Conservation (phyloP, 2,329 filamentous ascomycete species). For the Tolypocladium album region DNA sequence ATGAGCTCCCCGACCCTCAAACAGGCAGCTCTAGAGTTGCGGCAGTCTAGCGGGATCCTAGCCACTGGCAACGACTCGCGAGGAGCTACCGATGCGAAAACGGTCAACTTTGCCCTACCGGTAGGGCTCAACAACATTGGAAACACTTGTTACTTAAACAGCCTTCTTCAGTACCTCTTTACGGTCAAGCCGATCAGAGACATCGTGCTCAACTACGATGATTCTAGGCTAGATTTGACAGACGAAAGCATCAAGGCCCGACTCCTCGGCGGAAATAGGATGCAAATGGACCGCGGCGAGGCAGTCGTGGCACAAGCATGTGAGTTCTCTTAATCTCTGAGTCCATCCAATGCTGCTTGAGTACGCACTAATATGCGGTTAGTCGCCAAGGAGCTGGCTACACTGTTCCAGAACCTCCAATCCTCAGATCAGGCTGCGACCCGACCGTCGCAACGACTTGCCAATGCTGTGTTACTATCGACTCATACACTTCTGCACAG, state of each 20-base stretch:
- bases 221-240: slow-evolving; percentile 56
- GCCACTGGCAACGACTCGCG: slow-evolving; percentile 4
- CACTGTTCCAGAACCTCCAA: slow-evolving; percentile 61
- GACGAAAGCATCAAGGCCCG: slow-evolving; percentile 54
- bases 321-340: slow-evolving; percentile 31
- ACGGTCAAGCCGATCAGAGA: slow-evolving; percentile 74
- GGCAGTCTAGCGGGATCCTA: slow-evolving; percentile 5
- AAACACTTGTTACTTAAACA: slow-evolving; percentile 97
- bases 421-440: slow-evolving; percentile 50
- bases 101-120: slow-evolving; percentile 47
- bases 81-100: background rate
- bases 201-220: slow-evolving; percentile 66
- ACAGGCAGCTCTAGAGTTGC: slow-evolving; percentile 14
- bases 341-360: background rate
- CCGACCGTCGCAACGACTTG: slow-evolving; percentile 64
- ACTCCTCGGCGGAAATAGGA: slow-evolving; percentile 59
- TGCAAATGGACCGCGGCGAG: slow-evolving; percentile 40
- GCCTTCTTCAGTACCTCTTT: slow-evolving; percentile 89
- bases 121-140: slow-evolving; percentile 88
- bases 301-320: slow-evolving; percentile 61
- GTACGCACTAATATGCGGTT: background rate
- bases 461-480: slow-evolving; percentile 64
- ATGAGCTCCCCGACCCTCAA: slow-evolving; percentile 11
- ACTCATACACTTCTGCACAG: slow-evolving; percentile 26
- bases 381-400: slow-evolving; percentile 67